Evolutionary conservation across 1,284 basidiomycete species (phyloP).

Genomic region (Cryptococcus sp.): DNA sequence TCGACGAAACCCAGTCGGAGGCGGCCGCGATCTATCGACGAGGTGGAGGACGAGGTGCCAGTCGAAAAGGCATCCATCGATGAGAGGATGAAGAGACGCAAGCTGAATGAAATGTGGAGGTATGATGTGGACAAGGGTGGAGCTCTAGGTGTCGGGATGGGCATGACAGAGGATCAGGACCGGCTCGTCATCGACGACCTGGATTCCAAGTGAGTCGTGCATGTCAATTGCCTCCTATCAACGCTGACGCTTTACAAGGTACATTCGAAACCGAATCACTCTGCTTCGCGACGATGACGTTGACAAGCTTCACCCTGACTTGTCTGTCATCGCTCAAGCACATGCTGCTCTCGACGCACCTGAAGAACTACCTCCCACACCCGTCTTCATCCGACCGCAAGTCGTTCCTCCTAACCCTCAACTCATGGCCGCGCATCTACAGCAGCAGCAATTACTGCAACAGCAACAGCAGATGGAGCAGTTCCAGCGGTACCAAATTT

Average conservation of each 20-base stretch:
- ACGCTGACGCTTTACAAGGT: slow-evolving; percentile 19
- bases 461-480: slow-evolving; percentile 48
- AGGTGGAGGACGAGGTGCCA: slow-evolving; percentile 20
- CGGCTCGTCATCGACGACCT: slow-evolving; percentile 53
- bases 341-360: slow-evolving; percentile 35
- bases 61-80: slow-evolving; percentile 12
- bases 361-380: slow-evolving; percentile 44
- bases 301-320: slow-evolving; percentile 43
- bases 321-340: slow-evolving; percentile 32
- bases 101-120: slow-evolving; percentile 46
- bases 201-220: slow-evolving; percentile 40
- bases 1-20: slow-evolving; percentile 16
- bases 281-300: slow-evolving; percentile 47
- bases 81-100: slow-evolving; percentile 25
- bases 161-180: slow-evolving; percentile 46
- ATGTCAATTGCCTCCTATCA: no score
- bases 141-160: slow-evolving; percentile 52
- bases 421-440: slow-evolving; percentile 29
- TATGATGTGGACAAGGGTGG: slow-evolving; percentile 49
- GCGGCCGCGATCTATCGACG: slow-evolving; percentile 41
- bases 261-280: slow-evolving; percentile 45
- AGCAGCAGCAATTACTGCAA: slow-evolving; percentile 36
- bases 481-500: slow-evolving; percentile 41
- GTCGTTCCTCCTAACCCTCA: slow-evolving; percentile 33
- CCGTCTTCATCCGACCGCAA: slow-evolving; percentile 46